Conservation (phyloP, 352 stramenopile species). For the Globisporangium parvum region DNA sequence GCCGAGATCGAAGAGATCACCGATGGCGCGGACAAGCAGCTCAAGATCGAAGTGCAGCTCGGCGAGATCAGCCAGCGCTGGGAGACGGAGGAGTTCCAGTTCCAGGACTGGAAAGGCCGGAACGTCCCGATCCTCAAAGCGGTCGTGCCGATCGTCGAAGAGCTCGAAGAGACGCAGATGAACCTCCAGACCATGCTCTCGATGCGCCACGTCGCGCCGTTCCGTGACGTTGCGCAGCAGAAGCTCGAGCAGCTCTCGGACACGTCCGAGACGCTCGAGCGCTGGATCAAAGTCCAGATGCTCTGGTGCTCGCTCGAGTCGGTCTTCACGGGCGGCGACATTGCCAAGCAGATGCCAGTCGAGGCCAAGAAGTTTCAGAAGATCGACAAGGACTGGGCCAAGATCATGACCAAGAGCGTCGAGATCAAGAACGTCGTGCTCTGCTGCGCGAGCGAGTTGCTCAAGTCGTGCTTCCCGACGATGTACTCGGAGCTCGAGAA, state of each 20-base stretch:
- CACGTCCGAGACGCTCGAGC: conserved; percentile 96
- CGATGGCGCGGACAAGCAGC: conserved; percentile 96
- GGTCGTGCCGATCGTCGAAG: conserved; percentile 94
- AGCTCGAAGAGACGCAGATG: conserved; percentile 98
- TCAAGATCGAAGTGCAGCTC: conserved; percentile 96
- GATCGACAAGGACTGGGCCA: conserved; percentile 97
- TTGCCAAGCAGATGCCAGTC: conserved; percentile 98
- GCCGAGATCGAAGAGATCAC: conserved; percentile 98
- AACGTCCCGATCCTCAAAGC: conserved; percentile 95
- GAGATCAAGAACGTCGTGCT: conserved; percentile 90
- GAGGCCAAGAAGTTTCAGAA: conserved; percentile 98
- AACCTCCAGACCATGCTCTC: conserved; percentile 98
- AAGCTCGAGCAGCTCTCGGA: conserved; percentile 94
- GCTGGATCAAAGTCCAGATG: conserved; percentile 98
- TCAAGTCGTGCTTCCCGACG: conserved; percentile 94
- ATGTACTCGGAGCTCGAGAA: conserved; percentile 99
- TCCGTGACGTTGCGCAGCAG: conserved; percentile 93
- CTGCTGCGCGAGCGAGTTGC: conserved; percentile 94
- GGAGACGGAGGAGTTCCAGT: conserved; percentile 94
- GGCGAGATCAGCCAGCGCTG: conserved; percentile 93
- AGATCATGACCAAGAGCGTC: conserved; percentile 95
- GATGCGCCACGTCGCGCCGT: conserved; percentile 95
- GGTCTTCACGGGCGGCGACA: conserved; percentile 98
- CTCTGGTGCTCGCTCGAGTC: conserved; percentile 98
- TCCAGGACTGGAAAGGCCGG: conserved; percentile 91